Evolutionary conservation across 345 rosid species (phyloP), one percentile per base, ranked within the genome.

Genomic region (Schrenkiella parvula): DNA sequence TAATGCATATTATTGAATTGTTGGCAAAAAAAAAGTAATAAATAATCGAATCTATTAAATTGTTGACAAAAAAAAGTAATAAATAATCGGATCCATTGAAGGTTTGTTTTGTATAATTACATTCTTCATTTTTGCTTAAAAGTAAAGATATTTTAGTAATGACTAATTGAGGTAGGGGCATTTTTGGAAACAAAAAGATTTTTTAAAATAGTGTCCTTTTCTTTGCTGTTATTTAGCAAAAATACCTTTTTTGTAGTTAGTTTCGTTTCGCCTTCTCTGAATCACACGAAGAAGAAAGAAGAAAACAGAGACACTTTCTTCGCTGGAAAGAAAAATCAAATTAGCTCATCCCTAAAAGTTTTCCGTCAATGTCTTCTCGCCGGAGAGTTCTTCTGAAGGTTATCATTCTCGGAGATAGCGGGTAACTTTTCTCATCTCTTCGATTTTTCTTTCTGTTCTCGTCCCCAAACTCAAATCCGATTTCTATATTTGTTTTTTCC

Each of bases 221-320:
- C 13, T 22, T 44, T 18, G 51, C 51, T 46, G 51, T 46, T 46
- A 46, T 46, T 46, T 46, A 46, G 51, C 51, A 13, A 46, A 46
- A 23, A 46, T 46, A 46, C 51, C 44, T 39, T 46, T 39, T 14
- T 18, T 35, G 11, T 39, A n/a, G 44, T 13, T 39, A 41, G 4
- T 5, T 14, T n/a, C n/a, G n/a, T n/a, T n/a, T 61, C 63, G 39
- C 22, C 13, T 63, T 64, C 22, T 18, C 63, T 41, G 52, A 66
- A 68, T 10, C 73, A 50, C 52, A 57, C 58, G 47, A 46, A 19
- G 51, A 35, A 63, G 2, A 26, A 19, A 9, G 4, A 35, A 7
- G 1, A 41, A 74, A 42, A 34, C 23, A 75, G 57, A 75, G 70
- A 75, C 64, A 43, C 37, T 69, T 68, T 69, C 80, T 63, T 55